A percentile compares a stretch with the other conserved stretches of the same genome.
phyloP scores from a whole-genome alignment of 306 rosid genomes.

The Ziziphus jujuba region DNA sequence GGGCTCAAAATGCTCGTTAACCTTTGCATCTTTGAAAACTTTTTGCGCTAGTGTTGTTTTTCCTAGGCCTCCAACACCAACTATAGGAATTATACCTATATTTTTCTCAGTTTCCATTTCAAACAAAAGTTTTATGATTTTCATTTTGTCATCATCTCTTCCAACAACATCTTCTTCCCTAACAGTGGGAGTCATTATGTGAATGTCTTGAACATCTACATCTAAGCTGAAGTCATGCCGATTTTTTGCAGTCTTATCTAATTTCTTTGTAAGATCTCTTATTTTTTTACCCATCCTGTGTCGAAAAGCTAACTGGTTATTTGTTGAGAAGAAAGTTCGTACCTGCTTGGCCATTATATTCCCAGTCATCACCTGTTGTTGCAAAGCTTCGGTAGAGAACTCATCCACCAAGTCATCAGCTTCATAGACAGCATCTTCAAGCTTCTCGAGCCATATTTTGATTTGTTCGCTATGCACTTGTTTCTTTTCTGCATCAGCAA shows the following conservation, averaged over 20 bases:
- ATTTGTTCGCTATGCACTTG: neutral
- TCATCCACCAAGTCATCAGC: neutral
- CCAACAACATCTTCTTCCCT: neutral
- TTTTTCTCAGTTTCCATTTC: neutral
- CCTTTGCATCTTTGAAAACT: neutral
- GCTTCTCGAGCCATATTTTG: neutral
- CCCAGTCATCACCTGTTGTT: neutral
- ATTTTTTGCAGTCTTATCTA: neutral
- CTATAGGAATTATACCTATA: neutral
- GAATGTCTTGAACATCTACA: too few species aligned
- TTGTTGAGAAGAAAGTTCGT: neutral
- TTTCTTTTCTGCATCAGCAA: constrained; percentile 3
- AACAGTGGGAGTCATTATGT: neutral
- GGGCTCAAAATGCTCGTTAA: neutral
- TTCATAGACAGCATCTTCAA: neutral
- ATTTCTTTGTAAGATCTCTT: neutral
- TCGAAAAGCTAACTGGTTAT: neutral
- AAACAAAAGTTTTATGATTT: neutral
- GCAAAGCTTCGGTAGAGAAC: neutral
- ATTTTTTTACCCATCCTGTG: neutral
- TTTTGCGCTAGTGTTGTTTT: neutral
- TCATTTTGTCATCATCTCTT: neutral
- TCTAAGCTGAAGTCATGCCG: neutral
- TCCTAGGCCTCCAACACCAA: neutral
- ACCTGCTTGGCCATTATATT: neutral